Percentiles rank a stretch among this genome's conserved stretches.
These are phyloP conservation scores for Magnusiomyces tetraspermus DNA, from an alignment of 1,139 yeast genomes.

Conservation along the genomic window DNA sequence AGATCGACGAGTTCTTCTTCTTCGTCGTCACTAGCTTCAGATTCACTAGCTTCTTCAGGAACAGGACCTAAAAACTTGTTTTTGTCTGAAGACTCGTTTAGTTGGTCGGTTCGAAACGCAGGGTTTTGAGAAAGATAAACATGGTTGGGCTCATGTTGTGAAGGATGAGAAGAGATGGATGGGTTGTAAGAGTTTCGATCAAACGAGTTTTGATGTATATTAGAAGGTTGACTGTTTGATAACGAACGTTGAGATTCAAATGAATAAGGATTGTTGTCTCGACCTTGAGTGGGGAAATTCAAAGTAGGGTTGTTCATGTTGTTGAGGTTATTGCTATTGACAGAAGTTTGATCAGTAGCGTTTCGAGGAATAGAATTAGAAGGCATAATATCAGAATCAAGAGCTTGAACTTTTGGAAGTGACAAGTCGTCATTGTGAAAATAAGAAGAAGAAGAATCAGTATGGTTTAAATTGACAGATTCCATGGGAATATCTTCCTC, in stretches of 20 bases:
- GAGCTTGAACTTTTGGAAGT: neutral
- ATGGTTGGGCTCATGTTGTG: neutral
- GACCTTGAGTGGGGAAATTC: no score
- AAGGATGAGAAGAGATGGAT: neutral
- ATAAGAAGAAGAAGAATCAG: neutral
- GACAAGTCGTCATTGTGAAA: neutral
- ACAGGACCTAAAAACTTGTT: constrained; percentile 10
- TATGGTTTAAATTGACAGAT: neutral
- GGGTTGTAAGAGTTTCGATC: neutral
- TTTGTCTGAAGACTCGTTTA: constrained; percentile 1
- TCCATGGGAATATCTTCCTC: neutral
- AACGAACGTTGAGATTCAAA: neutral
- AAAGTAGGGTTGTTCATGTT: no score
- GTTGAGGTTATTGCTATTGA: neutral
- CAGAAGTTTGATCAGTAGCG: neutral
- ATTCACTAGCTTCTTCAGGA: constrained; percentile 9
- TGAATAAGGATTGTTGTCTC: neutral
- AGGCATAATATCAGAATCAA: neutral
- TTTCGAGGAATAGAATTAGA: neutral
- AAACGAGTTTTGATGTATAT: neutral
- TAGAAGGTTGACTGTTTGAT: neutral
- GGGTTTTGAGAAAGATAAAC: neutral
- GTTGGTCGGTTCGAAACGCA: neutral
- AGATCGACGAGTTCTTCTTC: constrained; percentile 26
- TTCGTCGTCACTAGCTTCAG: constrained; percentile 20